Evolutionary conservation across 495 filamentous ascomycete genomes (phyloP).

Genomic region (Letharia lupina): DNA sequence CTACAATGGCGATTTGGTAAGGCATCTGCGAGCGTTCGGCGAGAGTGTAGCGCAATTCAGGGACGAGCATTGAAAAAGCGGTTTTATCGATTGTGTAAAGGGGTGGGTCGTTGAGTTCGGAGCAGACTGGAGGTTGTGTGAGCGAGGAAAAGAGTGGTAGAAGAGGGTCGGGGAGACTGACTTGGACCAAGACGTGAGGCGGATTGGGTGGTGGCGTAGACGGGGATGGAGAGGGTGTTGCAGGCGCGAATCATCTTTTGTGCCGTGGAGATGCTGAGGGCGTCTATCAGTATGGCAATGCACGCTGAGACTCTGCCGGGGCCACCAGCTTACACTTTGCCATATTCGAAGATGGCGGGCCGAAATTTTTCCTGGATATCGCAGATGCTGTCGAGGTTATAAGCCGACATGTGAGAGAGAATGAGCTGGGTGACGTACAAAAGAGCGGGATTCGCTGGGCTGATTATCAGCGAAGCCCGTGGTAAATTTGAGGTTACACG

Average conservation of each 20-base stretch:
- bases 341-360: slow-evolving; percentile 68
- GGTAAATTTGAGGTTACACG: slow-evolving; percentile 17
- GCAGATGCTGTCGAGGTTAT: slow-evolving; percentile 60
- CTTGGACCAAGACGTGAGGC: slow-evolving; percentile 58
- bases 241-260: slow-evolving; percentile 46
- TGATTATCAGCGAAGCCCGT: not conserved
- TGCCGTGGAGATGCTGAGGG: slow-evolving; percentile 35
- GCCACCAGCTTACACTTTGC: slow-evolving; percentile 54
- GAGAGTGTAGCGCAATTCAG: slow-evolving; percentile 36
- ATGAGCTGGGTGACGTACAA: slow-evolving; percentile 43
- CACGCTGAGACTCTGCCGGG: not conserved
- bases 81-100: slow-evolving; percentile 70
- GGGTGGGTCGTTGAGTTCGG: slow-evolving; percentile 50
- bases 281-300: slow-evolving; percentile 11
- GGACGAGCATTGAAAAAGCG: slow-evolving; percentile 73
- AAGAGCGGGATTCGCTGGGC: slow-evolving; percentile 57
- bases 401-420: slow-evolving; percentile 8
- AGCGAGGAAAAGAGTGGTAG: not conserved
- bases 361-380: slow-evolving; percentile 95
- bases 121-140: slow-evolving; percentile 41
- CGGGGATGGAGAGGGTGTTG: slow-evolving; percentile 61
- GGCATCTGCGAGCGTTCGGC: slow-evolving; percentile 18
- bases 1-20: slow-evolving; percentile 54
- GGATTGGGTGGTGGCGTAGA: slow-evolving; percentile 80
- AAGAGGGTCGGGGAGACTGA: not conserved